Percentiles rank a stretch among this genome's conserved stretches.
Evolutionary conservation across 441 rosid genomes (phyloP).

Genomic region (Eruca vesicaria): DNA sequence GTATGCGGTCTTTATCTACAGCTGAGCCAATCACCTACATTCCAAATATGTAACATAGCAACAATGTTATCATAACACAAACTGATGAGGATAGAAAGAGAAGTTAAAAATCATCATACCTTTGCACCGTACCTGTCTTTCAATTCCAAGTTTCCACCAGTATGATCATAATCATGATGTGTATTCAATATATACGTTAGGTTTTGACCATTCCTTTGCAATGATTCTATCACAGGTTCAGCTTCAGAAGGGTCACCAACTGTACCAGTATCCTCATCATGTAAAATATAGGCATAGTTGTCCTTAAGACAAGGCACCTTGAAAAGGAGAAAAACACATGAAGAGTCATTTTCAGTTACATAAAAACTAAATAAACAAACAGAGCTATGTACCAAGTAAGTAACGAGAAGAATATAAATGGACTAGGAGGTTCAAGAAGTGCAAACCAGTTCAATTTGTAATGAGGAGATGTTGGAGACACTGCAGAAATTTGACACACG

Average conservation of each 20-base stretch:
- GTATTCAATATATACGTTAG: slow-evolving; percentile 88
- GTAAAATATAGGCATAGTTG: slow-evolving; percentile 90
- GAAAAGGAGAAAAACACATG: slow-evolving; percentile 18
- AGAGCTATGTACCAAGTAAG: not conserved
- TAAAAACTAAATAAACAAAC: not conserved
- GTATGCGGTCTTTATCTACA: slow-evolving; percentile 73
- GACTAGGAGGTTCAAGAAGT: not conserved
- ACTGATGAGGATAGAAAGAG: not conserved
- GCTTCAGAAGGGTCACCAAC: slow-evolving; percentile 99
- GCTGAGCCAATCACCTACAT: slow-evolving; percentile 89
- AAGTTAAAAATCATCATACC: slow-evolving; percentile 51
- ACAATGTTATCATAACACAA: not conserved
- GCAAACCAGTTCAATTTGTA: slow-evolving; percentile 90
- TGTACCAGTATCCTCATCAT: slow-evolving; percentile 92
- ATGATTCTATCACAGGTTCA: slow-evolving; percentile 71
- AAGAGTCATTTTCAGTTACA: not conserved
- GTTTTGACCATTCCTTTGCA: slow-evolving; percentile 68
- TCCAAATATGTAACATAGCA: slow-evolving; percentile 2
- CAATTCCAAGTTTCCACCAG: slow-evolving; percentile 88
- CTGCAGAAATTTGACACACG: slow-evolving; percentile 84
- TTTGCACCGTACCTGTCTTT: slow-evolving; percentile 98
- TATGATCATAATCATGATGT: slow-evolving; percentile 95
- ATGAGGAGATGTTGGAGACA: slow-evolving; percentile 60
- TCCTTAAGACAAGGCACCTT: slow-evolving; percentile 92
- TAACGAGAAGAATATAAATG: not conserved